phyloP scores from a whole-genome alignment of 2,329 filamentous ascomycete genomes.

The Xylariaceae sp. region DNA sequence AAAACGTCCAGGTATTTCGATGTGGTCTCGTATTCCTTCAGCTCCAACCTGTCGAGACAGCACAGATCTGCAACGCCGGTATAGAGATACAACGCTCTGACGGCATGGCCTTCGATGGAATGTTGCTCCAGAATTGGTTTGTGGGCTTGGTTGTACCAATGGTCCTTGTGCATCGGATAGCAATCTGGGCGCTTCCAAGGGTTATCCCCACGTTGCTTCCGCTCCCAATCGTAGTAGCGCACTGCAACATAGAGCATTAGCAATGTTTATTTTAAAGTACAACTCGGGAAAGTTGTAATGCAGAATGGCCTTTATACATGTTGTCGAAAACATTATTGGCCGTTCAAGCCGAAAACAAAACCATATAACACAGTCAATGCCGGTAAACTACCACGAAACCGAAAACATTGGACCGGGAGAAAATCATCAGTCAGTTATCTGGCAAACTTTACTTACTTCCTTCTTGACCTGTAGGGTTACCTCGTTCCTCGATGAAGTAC shows the following conservation, averaged over 20 bases:
- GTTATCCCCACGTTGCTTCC: constrained; percentile 43
- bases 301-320: too few relatives aligned
- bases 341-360: too few relatives aligned
- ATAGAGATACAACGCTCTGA: constrained; percentile 57
- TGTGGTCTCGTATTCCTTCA: constrained; percentile 19
- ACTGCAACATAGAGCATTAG: constrained; percentile 12
- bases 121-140: constrained; percentile 48
- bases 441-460: constrained; percentile 24
- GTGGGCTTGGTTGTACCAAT: constrained; percentile 56
- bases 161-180: constrained; percentile 35
- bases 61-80: constrained; percentile 54
- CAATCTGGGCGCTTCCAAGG: constrained; percentile 42
- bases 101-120: constrained; percentile 54
- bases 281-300: too few relatives aligned
- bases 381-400: too few relatives aligned
- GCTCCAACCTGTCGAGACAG: constrained; percentile 29
- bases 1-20: constrained; percentile 35
- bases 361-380: too few relatives aligned
- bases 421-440: neutral
- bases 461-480: constrained; percentile 45
- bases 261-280: neutral
- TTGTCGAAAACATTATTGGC: too few relatives aligned
- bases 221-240: constrained; percentile 53
- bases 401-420: too few relatives aligned
- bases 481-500: constrained; percentile 56